phyloP scores from a whole-genome alignment of 2,329 filamentous ascomycete genomes.

The Colletotrichum lupini region DNA sequence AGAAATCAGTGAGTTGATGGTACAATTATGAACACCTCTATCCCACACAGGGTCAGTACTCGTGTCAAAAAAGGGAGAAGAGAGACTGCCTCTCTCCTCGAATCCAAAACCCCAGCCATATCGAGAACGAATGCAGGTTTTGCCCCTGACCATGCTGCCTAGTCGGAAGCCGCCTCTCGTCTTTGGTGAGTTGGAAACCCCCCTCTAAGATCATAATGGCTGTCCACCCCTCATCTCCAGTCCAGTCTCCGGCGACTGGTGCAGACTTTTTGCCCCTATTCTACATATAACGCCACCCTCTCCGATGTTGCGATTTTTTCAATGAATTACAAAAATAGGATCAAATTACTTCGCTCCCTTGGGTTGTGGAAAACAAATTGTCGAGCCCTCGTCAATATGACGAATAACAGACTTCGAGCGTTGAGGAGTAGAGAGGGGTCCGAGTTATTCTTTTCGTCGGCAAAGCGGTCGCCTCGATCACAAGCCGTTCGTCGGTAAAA shows the following conservation, averaged over 20 bases:
- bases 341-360: background rate
- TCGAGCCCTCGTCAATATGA: background rate
- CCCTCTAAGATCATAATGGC: background rate
- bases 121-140: background rate
- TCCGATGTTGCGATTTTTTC: slow-evolving; percentile 11
- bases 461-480: background rate
- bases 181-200: background rate
- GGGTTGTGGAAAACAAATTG: slow-evolving; percentile 14
- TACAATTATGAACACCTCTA: slow-evolving; percentile 32
- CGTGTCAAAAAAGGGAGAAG: slow-evolving; percentile 6
- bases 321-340: slow-evolving; percentile 24
- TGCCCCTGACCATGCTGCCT: background rate
- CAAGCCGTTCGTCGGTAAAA: slow-evolving; percentile 5
- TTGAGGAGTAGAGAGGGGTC: slow-evolving; percentile 34
- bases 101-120: background rate
- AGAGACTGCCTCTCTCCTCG: slow-evolving; percentile 13
- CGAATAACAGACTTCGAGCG: background rate
- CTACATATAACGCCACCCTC: slow-evolving; percentile 34
- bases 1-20: slow-evolving; percentile 6
- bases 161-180: background rate
- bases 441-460: background rate
- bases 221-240: background rate
- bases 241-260: slow-evolving; percentile 4
- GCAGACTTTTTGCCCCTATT: slow-evolving; percentile 20
- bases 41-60: slow-evolving; percentile 21